Evolutionary conservation across 768 basidiomycete species (phyloP).

Genomic region (Amanita subjunquillea): DNA sequence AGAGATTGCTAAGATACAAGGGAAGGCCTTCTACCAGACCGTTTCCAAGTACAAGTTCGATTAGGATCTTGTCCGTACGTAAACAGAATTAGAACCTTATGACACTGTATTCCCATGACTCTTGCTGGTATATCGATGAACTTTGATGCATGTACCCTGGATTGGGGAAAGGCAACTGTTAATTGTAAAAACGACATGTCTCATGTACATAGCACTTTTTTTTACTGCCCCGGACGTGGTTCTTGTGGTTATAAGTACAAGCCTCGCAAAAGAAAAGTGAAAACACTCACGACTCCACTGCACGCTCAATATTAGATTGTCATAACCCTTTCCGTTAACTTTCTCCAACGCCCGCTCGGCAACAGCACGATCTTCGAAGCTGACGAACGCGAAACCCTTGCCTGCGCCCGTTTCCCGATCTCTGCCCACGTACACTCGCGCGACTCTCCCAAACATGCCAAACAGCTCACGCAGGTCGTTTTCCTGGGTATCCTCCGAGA

Average conservation of each 20-base stretch:
- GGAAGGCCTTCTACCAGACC: constrained; percentile 37
- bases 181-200: too few relatives aligned
- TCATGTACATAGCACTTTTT: neutral
- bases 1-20: constrained; percentile 41
- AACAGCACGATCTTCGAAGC: constrained; percentile 72
- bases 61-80: neutral
- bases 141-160: too few relatives aligned
- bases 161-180: neutral
- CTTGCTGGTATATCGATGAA: neutral
- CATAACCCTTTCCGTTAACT: constrained; percentile 86
- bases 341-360: constrained; percentile 90
- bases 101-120: neutral
- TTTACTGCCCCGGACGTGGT: neutral
- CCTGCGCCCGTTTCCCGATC: constrained; percentile 92
- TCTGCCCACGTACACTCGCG: constrained; percentile 86
- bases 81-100: neutral
- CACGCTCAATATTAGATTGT: constrained; percentile 73
- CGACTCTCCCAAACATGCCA: constrained; percentile 73
- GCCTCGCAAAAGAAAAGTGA: neutral
- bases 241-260: neutral
- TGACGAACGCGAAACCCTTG: constrained; percentile 96
- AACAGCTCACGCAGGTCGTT: constrained; percentile 91
- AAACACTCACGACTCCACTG: constrained; percentile 49
- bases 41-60: constrained; percentile 27
- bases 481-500: constrained; percentile 92